Percentiles rank a stretch among this genome's conserved stretches.
phyloP scores from a whole-genome alignment of 345 rosid genomes.

The Firmiana major region DNA sequence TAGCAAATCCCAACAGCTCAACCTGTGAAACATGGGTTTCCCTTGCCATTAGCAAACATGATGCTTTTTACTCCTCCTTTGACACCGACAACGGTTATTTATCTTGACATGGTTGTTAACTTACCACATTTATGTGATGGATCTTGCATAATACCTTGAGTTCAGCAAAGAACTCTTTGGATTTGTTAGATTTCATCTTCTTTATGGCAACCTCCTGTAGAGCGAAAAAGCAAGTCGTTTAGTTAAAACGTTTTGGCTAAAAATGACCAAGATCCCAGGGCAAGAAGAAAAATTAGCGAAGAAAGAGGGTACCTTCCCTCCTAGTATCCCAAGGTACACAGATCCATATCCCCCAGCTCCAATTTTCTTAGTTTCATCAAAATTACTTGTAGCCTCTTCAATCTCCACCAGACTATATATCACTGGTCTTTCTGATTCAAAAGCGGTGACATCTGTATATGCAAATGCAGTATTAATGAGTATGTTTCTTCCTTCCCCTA shows the following conservation, averaged over 20 bases:
- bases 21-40: conserved; percentile 35
- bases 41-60: neutral
- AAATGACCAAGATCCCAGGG: conserved; percentile 7
- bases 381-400: conserved; percentile 52
- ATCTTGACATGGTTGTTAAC: conserved; percentile 9
- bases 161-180: conserved; percentile 66
- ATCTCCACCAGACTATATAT: conserved; percentile 39
- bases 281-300: neutral
- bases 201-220: conserved; percentile 61
- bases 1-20: conserved; percentile 58
- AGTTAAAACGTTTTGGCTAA: too few species aligned
- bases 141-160: conserved; percentile 64
- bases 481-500: neutral
- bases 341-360: conserved; percentile 59
- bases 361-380: conserved; percentile 45
- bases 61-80: neutral
- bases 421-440: conserved; percentile 56
- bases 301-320: conserved; percentile 30
- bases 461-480: neutral
- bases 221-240: neutral
- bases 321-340: conserved; percentile 46
- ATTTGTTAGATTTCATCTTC: conserved; percentile 69
- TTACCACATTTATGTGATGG: conserved; percentile 67
- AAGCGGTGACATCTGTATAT: conserved; percentile 31
- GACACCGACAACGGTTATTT: neutral